Percentiles rank a stretch among this genome's conserved stretches.
Evolutionary conservation across 306 rosid genomes (phyloP).

Genomic region (Inga leiocalycina): DNA sequence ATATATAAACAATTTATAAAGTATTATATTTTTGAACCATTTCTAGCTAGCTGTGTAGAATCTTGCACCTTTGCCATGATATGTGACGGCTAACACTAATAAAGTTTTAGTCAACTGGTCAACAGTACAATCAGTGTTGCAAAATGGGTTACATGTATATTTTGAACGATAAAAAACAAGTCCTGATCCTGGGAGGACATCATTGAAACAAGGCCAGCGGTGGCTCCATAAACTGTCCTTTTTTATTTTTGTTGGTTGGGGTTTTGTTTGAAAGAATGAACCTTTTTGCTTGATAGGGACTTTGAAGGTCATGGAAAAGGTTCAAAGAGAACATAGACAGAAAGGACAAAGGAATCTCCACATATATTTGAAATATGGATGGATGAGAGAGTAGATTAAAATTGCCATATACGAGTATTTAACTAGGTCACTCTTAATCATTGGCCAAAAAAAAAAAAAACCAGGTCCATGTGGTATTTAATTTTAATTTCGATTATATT

Average conservation of each 20-base stretch:
- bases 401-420: not conserved
- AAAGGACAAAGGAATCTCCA: not conserved
- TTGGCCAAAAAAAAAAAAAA: no score
- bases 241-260: not conserved
- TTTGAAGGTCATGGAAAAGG: not conserved
- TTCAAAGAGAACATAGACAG: not conserved
- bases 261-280: not conserved
- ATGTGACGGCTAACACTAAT: not conserved
- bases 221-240: not conserved
- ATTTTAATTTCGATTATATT: not conserved
- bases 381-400: not conserved
- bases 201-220: not conserved
- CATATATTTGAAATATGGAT: not conserved
- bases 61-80: not conserved
- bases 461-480: not conserved
- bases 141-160: not conserved
- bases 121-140: not conserved
- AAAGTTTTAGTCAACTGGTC: not conserved
- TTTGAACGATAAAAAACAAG: not conserved
- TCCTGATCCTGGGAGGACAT: not conserved
- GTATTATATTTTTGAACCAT: no score
- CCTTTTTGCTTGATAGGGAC: slow-evolving; percentile 29
- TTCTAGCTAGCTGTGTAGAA: not conserved
- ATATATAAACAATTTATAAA: no score
- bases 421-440: not conserved